Percentiles rank a stretch among this genome's conserved stretches.
Evolutionary conservation across 208 protist species (phyloP).

Genomic region (Acanthamoeba castellanii): DNA sequence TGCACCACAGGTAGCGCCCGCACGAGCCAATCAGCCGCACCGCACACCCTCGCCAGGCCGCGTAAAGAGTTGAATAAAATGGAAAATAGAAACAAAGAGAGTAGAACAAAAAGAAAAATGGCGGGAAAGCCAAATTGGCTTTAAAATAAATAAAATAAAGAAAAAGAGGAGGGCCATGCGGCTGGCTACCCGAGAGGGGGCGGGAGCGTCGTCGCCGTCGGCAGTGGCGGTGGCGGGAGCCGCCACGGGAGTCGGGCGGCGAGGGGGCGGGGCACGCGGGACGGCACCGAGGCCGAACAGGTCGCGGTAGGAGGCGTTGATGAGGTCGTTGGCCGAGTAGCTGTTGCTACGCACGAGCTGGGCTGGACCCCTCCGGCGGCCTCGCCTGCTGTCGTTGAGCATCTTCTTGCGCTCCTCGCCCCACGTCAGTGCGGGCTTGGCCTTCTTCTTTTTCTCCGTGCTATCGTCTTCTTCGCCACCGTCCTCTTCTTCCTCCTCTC

Average conservation of each 20-base stretch:
- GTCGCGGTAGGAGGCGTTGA: conserved; percentile 62
- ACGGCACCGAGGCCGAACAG: conserved; percentile 49
- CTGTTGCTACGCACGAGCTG: conserved; percentile 35
- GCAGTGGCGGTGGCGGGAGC: background rate
- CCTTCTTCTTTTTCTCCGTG: background rate
- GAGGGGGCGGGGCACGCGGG: background rate
- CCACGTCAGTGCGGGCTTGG: background rate
- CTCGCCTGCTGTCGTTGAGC: background rate
- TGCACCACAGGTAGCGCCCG: background rate
- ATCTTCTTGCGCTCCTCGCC: background rate
- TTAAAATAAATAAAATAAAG: conserved; percentile 30
- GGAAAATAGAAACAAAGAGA: too few species aligned
- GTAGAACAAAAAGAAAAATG: too few species aligned
- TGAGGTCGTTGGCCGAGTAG: conserved; percentile 54
- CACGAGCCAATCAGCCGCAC: background rate
- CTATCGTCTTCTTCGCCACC: background rate
- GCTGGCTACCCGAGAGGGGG: background rate
- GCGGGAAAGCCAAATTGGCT: too few species aligned
- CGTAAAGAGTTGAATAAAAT: background rate
- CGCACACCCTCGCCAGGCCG: background rate
- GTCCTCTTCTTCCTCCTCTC: background rate
- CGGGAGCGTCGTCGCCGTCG: background rate
- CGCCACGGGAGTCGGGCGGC: background rate
- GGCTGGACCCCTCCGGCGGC: background rate
- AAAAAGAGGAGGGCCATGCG: background rate